phyloP scores from a whole-genome alignment of 2,329 filamentous ascomycete species.

The Aspergillus sp. region DNA sequence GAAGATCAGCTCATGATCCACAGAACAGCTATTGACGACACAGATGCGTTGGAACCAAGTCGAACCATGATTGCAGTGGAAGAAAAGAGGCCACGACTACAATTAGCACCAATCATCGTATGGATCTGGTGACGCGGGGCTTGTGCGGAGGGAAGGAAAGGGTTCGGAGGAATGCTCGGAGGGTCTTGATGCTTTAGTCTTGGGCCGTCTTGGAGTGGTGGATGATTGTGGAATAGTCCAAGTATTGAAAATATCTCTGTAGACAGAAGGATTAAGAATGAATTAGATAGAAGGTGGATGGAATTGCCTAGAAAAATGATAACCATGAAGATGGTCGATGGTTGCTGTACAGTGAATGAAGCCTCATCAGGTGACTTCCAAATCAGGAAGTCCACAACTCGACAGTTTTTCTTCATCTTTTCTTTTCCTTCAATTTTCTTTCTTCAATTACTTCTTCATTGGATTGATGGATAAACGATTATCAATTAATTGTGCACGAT shows the following conservation, averaged over 20 bases:
- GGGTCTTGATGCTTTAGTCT: constrained; percentile 5
- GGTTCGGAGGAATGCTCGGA: constrained; percentile 17
- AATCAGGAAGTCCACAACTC: background rate
- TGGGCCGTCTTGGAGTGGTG: too few species aligned
- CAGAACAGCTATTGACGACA: too few species aligned
- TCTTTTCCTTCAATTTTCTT: background rate
- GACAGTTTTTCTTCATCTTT: background rate
- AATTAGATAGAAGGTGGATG: background rate
- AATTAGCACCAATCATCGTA: constrained; percentile 1
- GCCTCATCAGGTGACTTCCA: background rate
- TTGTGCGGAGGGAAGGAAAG: background rate
- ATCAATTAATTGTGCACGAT: too few species aligned
- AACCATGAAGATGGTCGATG: background rate
- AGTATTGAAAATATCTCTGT: too few species aligned
- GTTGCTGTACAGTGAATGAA: background rate
- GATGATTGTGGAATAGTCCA: too few species aligned
- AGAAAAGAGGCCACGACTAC: too few species aligned
- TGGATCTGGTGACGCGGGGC: background rate
- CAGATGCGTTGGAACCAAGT: too few species aligned
- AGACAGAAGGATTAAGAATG: too few species aligned
- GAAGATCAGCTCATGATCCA: too few species aligned
- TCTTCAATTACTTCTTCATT: background rate
- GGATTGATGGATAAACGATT: too few species aligned
- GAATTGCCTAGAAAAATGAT: background rate
- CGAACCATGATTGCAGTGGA: too few species aligned